Evolutionary conservation across 2,329 filamentous ascomycete species (phyloP), one percentile per base, ranked within the genome.

Genomic region (Drechslerella dactyloides): DNA sequence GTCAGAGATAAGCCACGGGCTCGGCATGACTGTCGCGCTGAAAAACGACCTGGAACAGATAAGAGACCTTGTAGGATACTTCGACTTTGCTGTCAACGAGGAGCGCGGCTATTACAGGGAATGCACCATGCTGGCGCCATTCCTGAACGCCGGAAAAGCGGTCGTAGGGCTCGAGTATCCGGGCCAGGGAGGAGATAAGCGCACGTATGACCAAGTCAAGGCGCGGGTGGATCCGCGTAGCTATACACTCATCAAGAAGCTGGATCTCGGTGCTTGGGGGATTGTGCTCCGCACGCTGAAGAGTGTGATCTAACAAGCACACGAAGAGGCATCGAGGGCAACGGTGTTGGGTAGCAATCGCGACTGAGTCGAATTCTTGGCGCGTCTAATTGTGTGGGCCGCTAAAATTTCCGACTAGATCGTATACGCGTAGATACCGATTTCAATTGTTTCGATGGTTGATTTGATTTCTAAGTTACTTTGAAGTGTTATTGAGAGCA

Each of bases 121-220:
- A 77, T 90, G 88, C 77, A 79, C 80, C 42, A 82, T 79, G 1
- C 89, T 86, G 77, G 78, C 80, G 1, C 79, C 83, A 2, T 90
- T 90, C 76, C 82, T 87, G 63, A 75, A 82, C 5, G 83, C 83
- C 4, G 81, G 82, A 27, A 90, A 90, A 78, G 87, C 88, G 1
- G 88, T 90, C 27, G 89, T 90, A 77, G 85, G 89, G 77, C 88
- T 90, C 73, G 89, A 90, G 80, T 90, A 90, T 75, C 86, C 86
- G 1, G 54, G 54, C 5, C 80, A 83, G 50, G 82, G 81, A 7
- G 83, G 82, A 3, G 78, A 78, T 5, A 77, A 78, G 21, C 68
- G 68, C 13, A 52, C 60, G 23, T 44, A 56, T n/a, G 55, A 37
- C 10, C 46, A 72, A 17, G 68, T 54, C 27, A 77, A 81, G 73